Conservation (phyloP, 140 eudicot species). For the Oenanthe javanica region DNA sequence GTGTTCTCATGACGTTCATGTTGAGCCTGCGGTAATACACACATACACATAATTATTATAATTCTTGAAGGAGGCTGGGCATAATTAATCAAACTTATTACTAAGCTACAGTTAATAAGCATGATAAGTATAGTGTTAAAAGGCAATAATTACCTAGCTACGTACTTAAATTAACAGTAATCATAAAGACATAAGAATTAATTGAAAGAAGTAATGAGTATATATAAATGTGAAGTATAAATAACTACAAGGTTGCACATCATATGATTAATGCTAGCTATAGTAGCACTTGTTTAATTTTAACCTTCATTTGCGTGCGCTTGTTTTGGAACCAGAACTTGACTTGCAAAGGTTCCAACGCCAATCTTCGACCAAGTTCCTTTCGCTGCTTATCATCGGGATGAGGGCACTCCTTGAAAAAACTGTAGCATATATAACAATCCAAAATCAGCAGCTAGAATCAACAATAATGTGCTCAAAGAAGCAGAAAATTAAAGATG, state of each 20-base stretch:
- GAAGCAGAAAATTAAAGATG: not conserved
- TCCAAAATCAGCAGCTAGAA: not conserved
- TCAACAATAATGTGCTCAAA: not conserved
- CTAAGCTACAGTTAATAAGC: not conserved
- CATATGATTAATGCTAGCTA: not conserved
- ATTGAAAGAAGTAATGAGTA: not conserved
- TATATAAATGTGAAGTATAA: not conserved
- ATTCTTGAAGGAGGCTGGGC: not conserved
- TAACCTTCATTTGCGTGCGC: slow-evolving; percentile 97
- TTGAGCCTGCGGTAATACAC: slow-evolving; percentile 51
- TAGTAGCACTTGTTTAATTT: not conserved
- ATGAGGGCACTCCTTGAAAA: slow-evolving; percentile 94
- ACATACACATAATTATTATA: not conserved
- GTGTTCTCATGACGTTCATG: slow-evolving; percentile 87
- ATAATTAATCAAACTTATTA: no score
- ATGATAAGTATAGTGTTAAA: not conserved
- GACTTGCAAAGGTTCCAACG: slow-evolving; percentile 84
- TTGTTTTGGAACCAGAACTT: slow-evolving; percentile 99
- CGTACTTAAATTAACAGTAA: not conserved
- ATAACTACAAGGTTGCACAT: not conserved
- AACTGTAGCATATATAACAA: slow-evolving; percentile 29
- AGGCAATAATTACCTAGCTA: not conserved
- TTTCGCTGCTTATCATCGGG: slow-evolving; percentile 99
- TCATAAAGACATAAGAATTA: not conserved
- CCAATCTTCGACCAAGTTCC: slow-evolving; percentile 79